phyloP scores from a whole-genome alignment of 1,139 yeast genomes.

The Kodamaea ohmeri region DNA sequence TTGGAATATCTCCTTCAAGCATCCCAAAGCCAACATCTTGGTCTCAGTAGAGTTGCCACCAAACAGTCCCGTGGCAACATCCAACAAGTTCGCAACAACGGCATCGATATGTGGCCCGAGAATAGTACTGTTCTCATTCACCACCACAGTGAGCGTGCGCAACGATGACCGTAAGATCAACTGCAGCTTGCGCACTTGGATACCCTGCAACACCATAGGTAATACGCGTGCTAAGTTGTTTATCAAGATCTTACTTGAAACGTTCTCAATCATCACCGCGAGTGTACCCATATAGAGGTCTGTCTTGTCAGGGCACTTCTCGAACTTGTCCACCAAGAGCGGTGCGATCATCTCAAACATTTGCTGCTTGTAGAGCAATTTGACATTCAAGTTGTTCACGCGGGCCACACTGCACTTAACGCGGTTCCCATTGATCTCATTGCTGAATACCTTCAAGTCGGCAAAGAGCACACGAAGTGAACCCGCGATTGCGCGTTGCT shows the following conservation, averaged over 20 bases:
- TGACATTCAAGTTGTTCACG: conserved; percentile 55
- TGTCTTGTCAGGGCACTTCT: conserved; percentile 17
- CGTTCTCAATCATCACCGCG: conserved; percentile 63
- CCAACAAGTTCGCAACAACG: conserved; percentile 55
- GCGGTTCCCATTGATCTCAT: conserved; percentile 26
- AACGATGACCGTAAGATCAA: conserved; percentile 60
- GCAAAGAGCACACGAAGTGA: conserved; percentile 63
- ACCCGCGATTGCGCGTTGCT: conserved; percentile 36
- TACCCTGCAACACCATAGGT: conserved; percentile 70
- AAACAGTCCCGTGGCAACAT: conserved; percentile 27
- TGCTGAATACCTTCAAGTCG: conserved; percentile 60
- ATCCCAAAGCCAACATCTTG: conserved; percentile 54
- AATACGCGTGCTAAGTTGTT: conserved; percentile 62
- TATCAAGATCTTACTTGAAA: conserved; percentile 57
- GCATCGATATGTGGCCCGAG: conserved; percentile 53
- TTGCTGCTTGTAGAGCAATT: conserved; percentile 74
- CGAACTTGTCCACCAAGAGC: conserved; percentile 40
- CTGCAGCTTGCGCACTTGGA: conserved; percentile 42
- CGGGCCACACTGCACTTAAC: conserved; percentile 37
- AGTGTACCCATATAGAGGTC: conserved; percentile 59
- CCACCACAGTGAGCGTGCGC: conserved; percentile 49
- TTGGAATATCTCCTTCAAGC: conserved; percentile 49
- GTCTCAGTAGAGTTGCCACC: conserved; percentile 39
- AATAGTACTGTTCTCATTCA: conserved; percentile 49
- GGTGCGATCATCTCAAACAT: conserved; percentile 61